phyloP scores from a whole-genome alignment of 108 stramenopile genomes.

The Skeletonema marinoi region DNA sequence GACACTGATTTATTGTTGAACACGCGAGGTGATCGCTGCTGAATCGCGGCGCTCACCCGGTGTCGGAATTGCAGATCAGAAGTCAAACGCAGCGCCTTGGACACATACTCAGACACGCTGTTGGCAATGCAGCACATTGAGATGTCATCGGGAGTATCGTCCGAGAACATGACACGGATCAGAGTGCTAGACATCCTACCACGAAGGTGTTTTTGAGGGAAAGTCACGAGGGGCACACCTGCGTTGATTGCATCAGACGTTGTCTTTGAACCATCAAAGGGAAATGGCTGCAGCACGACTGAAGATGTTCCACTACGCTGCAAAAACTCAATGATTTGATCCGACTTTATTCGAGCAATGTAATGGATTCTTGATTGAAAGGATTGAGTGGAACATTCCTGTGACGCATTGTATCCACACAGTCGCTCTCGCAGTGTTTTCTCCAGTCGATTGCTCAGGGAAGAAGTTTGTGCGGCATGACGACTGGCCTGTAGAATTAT shows the following conservation, averaged over 20 bases:
- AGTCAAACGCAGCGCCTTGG: slow-evolving; percentile 41
- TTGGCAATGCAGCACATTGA: slow-evolving; percentile 38
- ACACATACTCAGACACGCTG: slow-evolving; percentile 42
- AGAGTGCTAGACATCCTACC: slow-evolving; percentile 63
- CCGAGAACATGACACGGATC: slow-evolving; percentile 12
- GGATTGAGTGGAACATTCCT: neutral
- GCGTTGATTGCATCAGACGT: slow-evolving; percentile 63
- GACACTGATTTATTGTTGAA: slow-evolving; percentile 33
- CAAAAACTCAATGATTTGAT: slow-evolving; percentile 42
- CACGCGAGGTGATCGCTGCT: slow-evolving; percentile 18
- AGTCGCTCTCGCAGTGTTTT: slow-evolving; percentile 11
- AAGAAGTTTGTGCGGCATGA: slow-evolving; percentile 37
- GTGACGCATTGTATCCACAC: slow-evolving; percentile 1
- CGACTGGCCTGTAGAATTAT: slow-evolving; percentile 59
- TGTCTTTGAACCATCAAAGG: slow-evolving; percentile 75
- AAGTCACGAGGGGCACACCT: slow-evolving; percentile 58
- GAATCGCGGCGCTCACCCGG: slow-evolving; percentile 21
- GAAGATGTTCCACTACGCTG: slow-evolving; percentile 31
- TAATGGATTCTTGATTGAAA: slow-evolving; percentile 25
- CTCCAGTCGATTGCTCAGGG: slow-evolving; percentile 15
- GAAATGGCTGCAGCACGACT: slow-evolving; percentile 76
- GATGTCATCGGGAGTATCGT: slow-evolving; percentile 23
- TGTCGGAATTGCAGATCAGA: slow-evolving; percentile 19
- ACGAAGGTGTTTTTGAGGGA: slow-evolving; percentile 59
- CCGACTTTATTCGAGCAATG: slow-evolving; percentile 26